A percentile compares a stretch with the other conserved stretches of the same genome.
These are phyloP conservation scores for Pseudogymnoascus sp. DNA, from an alignment of 2,329 filamentous ascomycete species.

Conservation along the genomic window DNA sequence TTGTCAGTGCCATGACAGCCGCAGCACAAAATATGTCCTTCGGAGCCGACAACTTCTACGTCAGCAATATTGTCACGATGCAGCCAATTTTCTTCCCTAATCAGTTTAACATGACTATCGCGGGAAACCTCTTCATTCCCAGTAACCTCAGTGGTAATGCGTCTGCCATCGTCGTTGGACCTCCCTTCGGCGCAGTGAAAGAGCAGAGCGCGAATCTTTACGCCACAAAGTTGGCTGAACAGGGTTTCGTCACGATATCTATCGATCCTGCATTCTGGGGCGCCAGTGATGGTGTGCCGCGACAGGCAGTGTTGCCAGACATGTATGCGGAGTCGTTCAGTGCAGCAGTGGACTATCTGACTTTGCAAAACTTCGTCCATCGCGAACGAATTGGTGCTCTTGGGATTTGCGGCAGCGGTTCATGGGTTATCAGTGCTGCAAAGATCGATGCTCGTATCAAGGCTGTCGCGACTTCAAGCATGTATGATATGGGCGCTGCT, in stretches of 20 bases:
- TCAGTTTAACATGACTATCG: slow-evolving; percentile 9
- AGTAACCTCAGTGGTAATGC: slow-evolving; percentile 8
- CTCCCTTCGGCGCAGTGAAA: slow-evolving; percentile 11
- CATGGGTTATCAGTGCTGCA: slow-evolving; percentile 29
- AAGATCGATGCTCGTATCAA: slow-evolving; percentile 26
- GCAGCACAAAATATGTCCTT: slow-evolving; percentile 12
- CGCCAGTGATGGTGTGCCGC: slow-evolving; percentile 22
- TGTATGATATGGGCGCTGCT: slow-evolving; percentile 13
- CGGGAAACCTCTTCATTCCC: slow-evolving; percentile 10
- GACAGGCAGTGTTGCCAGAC: slow-evolving; percentile 23
- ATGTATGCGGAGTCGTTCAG: slow-evolving; percentile 26
- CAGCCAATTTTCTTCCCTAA: slow-evolving; percentile 10
- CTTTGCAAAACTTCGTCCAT: slow-evolving; percentile 19
- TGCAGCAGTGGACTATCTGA: slow-evolving; percentile 27
- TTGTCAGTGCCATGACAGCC: slow-evolving; percentile 4
- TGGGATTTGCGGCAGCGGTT: slow-evolving; percentile 28
- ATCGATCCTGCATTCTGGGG: slow-evolving; percentile 24
- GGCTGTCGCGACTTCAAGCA: slow-evolving; percentile 20
- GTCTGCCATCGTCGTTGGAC: slow-evolving; percentile 10
- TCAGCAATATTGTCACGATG: slow-evolving; percentile 6
- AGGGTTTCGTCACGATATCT: slow-evolving; percentile 24
- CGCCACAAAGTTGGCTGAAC: slow-evolving; percentile 18
- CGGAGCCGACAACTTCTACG: slow-evolving; percentile 12
- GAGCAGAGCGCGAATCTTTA: slow-evolving; percentile 12
- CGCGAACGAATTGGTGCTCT: slow-evolving; percentile 26